Percentiles rank a stretch among this genome's conserved stretches.
phyloP scores from a whole-genome alignment of 805 yeast genomes.

The Suhomyces tanzawaensis region DNA sequence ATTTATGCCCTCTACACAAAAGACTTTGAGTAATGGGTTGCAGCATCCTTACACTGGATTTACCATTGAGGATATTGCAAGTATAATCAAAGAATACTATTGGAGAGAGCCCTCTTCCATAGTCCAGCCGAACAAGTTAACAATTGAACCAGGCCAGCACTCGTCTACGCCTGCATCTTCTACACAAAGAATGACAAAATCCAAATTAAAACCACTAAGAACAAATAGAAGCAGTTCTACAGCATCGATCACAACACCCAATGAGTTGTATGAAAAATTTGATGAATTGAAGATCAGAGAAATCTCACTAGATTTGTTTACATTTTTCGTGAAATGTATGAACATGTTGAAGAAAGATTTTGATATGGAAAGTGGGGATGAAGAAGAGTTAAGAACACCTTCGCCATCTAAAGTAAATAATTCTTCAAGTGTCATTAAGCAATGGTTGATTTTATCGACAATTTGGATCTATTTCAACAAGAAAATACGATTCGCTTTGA shows the following conservation, averaged over 20 bases:
- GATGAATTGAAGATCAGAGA: slow-evolving; percentile 30
- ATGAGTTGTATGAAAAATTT: slow-evolving; percentile 8
- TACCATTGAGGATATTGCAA: slow-evolving; percentile 30
- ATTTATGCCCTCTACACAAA: slow-evolving; percentile 24
- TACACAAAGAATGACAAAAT: slow-evolving; percentile 4
- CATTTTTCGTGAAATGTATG: slow-evolving; percentile 25
- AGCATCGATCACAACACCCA: slow-evolving; percentile 11
- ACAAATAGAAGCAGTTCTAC: slow-evolving; percentile 11
- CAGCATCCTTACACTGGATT: slow-evolving; percentile 22
- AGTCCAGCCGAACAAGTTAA: not conserved
- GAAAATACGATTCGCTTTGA: slow-evolving; percentile 22
- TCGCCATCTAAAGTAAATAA: not conserved
- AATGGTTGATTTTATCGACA: slow-evolving; percentile 21
- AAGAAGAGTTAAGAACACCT: not conserved
- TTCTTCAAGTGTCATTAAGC: slow-evolving; percentile 5
- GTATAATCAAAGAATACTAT: slow-evolving; percentile 20
- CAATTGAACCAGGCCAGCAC: not conserved
- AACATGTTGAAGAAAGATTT: slow-evolving; percentile 22
- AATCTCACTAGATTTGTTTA: slow-evolving; percentile 25
- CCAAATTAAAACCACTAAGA: slow-evolving; percentile 8
- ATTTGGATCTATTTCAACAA: slow-evolving; percentile 30
- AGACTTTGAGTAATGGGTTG: slow-evolving; percentile 19
- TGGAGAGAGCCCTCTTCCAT: not conserved
- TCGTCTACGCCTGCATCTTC: not conserved
- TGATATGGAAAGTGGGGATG: not conserved